phyloP scores from a whole-genome alignment of 1,284 basidiomycete genomes.

The Cryptococcus hybrid region DNA sequence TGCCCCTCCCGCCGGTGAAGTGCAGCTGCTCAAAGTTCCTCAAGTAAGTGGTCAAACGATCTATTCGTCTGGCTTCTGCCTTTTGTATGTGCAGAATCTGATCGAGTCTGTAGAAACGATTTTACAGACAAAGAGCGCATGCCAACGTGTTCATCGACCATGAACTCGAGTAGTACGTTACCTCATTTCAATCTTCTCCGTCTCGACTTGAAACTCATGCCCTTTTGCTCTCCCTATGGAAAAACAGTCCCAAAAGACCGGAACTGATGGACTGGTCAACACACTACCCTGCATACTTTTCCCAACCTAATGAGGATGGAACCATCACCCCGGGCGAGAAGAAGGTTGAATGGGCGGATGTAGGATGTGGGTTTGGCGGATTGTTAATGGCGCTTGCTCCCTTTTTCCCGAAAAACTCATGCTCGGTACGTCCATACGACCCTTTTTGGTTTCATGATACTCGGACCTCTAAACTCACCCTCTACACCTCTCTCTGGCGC shows the following conservation, averaged over 20 bases:
- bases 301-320: slow-evolving; percentile 28
- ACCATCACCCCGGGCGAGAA: slow-evolving; percentile 11
- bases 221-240: not conserved
- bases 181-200: not conserved
- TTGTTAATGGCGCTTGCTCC: slow-evolving; percentile 83
- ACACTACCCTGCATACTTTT: slow-evolving; percentile 76
- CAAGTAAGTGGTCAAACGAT: slow-evolving; percentile 22
- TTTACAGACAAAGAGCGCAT: slow-evolving; percentile 95
- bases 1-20: slow-evolving; percentile 4
- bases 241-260: slow-evolving; percentile 67
- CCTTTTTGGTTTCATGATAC: not conserved
- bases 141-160: slow-evolving; percentile 99
- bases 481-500: not conserved
- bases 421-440: slow-evolving; percentile 65
- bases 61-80: not conserved
- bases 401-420: slow-evolving; percentile 90
- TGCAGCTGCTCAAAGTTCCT: slow-evolving; percentile 30
- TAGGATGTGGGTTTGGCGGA: slow-evolving; percentile 98
- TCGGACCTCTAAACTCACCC: too few relatives aligned
- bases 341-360: slow-evolving; percentile 88
- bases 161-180: slow-evolving; percentile 61
- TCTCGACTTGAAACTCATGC: not conserved
- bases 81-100: not conserved
- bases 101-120: slow-evolving; percentile 68
- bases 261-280: slow-evolving; percentile 75